Evolutionary conservation across 805 yeast species (phyloP), one percentile per base, ranked within the genome.

Genomic region (Saccharomycopsis oosterbeekiorum): DNA sequence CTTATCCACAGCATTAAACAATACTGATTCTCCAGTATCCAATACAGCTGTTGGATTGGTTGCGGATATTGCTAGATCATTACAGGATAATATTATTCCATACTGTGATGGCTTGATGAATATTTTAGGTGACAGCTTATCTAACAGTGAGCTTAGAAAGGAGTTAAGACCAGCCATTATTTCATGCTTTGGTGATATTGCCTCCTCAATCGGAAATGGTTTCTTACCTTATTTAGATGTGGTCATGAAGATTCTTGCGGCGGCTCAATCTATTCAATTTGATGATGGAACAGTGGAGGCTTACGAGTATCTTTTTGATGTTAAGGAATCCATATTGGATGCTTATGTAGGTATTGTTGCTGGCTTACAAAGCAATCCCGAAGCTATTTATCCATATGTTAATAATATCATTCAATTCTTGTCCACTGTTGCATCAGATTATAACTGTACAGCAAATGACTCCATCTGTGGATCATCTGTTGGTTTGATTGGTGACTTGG

Each of bases 151-250:
- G 61, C 84, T 89, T 19, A 86, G 86, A 70, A 82, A 89, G 63
- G 97, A 90, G 65, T 79, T 93, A 66, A 85, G 89, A 72, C 97
- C 97, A 17, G 80, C 89, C 24, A 89, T 93, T 36, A 76, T 94
- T 66, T 89, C 97, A 12, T 90, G 96, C 69, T 89, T 94, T 72
- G 99, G 99, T 65, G 99, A 94, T 73, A 83, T 94, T 69, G 97
- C 98, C 3, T 82, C 96, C 0, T 85, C 94, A 14, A 84, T 92
- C 64, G 97, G 97, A 3, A 71, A 79, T 1, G 83, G 80, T 60
- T 94, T 93, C 74, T 80, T 80, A 66, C 89, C 85, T 61, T 94
- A 89, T 73, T 75, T 91, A 65, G 82, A 80, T 43, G 89, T 84
- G 63, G 96, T 91, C 40, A 86, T 92, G 86, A 80, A 80, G 43